Evolutionary conservation across 2,329 filamentous ascomycete species (phyloP).

Genomic region (Macrophomina phaseolina): DNA sequence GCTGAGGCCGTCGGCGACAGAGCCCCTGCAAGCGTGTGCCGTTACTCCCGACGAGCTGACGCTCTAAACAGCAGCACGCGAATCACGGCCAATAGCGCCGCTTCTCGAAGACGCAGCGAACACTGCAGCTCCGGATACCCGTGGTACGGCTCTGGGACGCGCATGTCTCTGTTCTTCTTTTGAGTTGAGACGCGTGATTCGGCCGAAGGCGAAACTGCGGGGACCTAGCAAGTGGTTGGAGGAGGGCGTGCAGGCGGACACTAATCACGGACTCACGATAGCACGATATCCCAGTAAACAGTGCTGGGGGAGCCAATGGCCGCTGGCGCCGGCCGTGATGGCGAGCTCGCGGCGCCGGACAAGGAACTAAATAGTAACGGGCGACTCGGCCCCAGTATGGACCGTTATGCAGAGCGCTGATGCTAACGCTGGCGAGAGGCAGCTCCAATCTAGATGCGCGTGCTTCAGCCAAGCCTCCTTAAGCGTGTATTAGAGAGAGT

Average conservation of each 20-base stretch:
- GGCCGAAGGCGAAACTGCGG: neutral
- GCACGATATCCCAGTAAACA: neutral
- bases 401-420: neutral
- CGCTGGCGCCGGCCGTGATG: neutral
- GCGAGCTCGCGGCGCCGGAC: neutral
- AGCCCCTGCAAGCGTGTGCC: conserved; percentile 20
- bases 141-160: neutral
- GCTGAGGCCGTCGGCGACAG: neutral
- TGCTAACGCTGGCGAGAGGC: no score
- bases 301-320: neutral
- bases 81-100: neutral
- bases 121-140: neutral
- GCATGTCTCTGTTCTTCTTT: neutral
- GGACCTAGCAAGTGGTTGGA: neutral
- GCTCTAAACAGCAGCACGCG: conserved; percentile 3
- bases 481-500: neutral
- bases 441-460: no score
- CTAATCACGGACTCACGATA: neutral
- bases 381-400: neutral
- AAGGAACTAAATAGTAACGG: neutral
- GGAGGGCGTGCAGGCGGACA: neutral
- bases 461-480: neutral
- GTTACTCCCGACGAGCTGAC: conserved; percentile 19
- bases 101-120: neutral
- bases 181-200: neutral